phyloP scores from a whole-genome alignment of 192 early-diverging fungal species.

The Lunasporangiospora selenospora region DNA sequence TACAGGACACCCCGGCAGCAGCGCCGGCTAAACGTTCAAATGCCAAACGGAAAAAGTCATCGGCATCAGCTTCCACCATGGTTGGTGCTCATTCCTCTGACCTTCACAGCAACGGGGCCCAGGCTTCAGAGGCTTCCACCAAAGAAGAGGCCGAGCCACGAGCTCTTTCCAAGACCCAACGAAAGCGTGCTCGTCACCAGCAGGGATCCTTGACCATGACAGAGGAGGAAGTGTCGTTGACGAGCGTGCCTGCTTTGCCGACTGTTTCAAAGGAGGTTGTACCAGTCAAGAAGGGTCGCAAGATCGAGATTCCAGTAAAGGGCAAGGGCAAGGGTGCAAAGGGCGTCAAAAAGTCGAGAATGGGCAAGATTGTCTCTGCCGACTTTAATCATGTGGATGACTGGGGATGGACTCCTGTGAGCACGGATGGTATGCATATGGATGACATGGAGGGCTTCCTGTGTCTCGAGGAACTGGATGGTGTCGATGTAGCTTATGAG shows the following conservation, averaged over 20 bases:
- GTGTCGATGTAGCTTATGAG: conserved; percentile 80
- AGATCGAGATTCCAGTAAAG: no score
- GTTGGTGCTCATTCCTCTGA: no score
- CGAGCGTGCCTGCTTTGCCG: conserved; percentile 20
- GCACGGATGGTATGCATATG: conserved; percentile 55
- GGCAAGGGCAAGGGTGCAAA: not conserved
- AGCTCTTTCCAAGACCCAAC: conserved; percentile 44
- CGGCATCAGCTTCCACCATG: not conserved
- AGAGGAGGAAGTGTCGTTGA: conserved; percentile 36
- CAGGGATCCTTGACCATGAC: not conserved
- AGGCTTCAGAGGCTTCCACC: no score
- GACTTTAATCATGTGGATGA: conserved; percentile 48
- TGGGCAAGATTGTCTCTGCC: conserved; percentile 16
- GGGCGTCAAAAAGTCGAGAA: not conserved
- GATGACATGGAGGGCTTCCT: conserved; percentile 84
- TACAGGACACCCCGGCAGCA: conserved; percentile 19
- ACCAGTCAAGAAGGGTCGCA: no score
- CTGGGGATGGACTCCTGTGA: conserved; percentile 69
- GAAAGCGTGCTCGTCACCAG: conserved; percentile 43
- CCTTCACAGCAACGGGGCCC: no score
- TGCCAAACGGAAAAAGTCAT: conserved; percentile 37
- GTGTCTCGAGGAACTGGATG: conserved; percentile 87
- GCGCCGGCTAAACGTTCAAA: conserved; percentile 31
- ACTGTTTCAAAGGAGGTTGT: conserved; percentile 14
- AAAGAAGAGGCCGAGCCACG: conserved; percentile 23